These are phyloP conservation scores for Kuraishia piskuri DNA, from an alignment of 805 yeast species.

Conservation along the genomic window DNA sequence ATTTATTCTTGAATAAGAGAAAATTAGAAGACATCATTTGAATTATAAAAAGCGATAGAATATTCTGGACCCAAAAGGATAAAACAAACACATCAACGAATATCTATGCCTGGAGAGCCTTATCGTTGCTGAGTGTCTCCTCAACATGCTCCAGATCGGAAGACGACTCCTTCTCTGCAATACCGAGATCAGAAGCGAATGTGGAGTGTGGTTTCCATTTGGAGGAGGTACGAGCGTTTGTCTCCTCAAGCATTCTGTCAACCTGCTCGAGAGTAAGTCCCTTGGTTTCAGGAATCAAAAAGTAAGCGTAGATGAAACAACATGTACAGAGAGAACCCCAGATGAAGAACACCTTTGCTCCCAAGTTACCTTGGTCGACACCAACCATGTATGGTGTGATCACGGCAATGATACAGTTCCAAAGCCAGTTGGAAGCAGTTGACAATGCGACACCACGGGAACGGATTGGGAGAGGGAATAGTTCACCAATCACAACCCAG, in stretches of 20 bases:
- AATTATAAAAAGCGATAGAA: neutral
- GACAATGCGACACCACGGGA: constrained; percentile 65
- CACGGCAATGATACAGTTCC: constrained; percentile 70
- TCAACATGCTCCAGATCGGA: neutral
- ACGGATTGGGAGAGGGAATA: constrained; percentile 66
- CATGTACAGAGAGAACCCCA: constrained; percentile 46
- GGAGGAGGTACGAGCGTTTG: constrained; percentile 24
- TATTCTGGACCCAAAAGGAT: neutral
- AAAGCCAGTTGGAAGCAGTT: constrained; percentile 74
- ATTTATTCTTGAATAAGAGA: neutral
- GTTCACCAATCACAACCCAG: constrained; percentile 58
- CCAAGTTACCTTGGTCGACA: constrained; percentile 51
- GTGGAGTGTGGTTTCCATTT: constrained; percentile 26
- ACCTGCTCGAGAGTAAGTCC: constrained; percentile 80
- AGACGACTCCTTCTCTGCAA: constrained; percentile 9
- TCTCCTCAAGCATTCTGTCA: constrained; percentile 35
- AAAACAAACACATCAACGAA: neutral
- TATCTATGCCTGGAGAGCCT: neutral
- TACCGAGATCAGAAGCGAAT: constrained; percentile 19
- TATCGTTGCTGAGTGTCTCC: neutral
- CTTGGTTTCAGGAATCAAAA: constrained; percentile 70
- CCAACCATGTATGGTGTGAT: constrained; percentile 70
- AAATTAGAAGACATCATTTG: neutral
- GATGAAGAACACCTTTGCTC: constrained; percentile 59
- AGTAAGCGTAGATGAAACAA: constrained; percentile 59